Percentiles rank a stretch among this genome's conserved stretches.
phyloP scores from a whole-genome alignment of 306 rosid species.

The Citrullus mucosospermus region DNA sequence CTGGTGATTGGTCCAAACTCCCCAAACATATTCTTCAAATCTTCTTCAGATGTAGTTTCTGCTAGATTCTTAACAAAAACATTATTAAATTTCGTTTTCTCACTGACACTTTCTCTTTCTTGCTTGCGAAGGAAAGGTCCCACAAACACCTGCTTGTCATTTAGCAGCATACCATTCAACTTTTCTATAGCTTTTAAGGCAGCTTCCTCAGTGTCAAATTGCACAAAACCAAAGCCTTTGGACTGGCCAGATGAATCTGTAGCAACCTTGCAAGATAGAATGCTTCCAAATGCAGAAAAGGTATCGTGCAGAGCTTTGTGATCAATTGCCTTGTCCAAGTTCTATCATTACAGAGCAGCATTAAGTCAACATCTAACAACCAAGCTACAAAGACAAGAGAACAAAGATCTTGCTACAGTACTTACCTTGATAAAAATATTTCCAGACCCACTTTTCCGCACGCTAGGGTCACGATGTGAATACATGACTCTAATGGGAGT shows the following conservation, averaged over 20 bases:
- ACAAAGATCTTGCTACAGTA: background rate
- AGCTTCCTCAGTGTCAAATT: conserved; percentile 81
- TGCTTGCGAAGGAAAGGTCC: conserved; percentile 99
- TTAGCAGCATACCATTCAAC: conserved; percentile 90
- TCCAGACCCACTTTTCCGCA: conserved; percentile 91
- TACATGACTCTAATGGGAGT: conserved; percentile 82
- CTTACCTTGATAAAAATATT: conserved; percentile 90
- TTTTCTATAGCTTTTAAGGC: conserved; percentile 81
- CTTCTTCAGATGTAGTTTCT: conserved; percentile 76
- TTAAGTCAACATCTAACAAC: background rate
- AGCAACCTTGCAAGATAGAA: conserved; percentile 96
- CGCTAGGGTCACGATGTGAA: conserved; percentile 92
- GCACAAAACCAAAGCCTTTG: conserved; percentile 96
- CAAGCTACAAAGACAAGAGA: background rate
- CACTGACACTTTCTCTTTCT: conserved; percentile 55
- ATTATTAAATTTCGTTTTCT: conserved; percentile 61
- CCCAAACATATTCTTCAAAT: conserved; percentile 48
- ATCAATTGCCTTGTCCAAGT: conserved; percentile 86
- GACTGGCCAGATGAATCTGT: conserved; percentile 79
- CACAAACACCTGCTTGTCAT: conserved; percentile 92
- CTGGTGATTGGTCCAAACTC: conserved; percentile 79
- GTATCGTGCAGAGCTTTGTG: conserved; percentile 94
- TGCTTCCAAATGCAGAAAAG: conserved; percentile 73
- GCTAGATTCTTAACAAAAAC: conserved; percentile 83
- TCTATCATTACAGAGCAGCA: conserved; percentile 31